A percentile compares a stretch with the other conserved stretches of the same genome.
Evolutionary conservation across 1,284 basidiomycete species (phyloP).

Genomic region (Papiliotrema laurentii): DNA sequence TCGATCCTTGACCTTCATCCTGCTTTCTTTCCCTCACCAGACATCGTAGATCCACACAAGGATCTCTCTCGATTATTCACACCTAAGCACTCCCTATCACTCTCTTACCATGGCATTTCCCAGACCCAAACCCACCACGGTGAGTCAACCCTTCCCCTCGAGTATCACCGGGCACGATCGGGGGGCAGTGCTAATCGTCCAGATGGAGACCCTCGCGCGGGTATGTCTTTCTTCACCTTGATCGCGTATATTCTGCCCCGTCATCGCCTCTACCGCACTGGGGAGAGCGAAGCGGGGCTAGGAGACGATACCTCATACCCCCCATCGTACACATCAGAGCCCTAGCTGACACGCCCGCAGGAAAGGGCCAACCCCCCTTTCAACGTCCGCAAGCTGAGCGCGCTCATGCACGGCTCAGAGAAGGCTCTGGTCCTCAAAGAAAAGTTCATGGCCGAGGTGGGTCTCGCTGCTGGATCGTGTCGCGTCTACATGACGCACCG

Average conservation of each 20-base stretch:
- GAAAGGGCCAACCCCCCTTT: conserved; percentile 53
- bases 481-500: background rate
- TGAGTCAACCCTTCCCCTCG: conserved; percentile 17
- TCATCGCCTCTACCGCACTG: background rate
- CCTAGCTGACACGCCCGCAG: conserved; percentile 16
- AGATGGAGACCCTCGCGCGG: conserved; percentile 47
- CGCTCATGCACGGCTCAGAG: conserved; percentile 47
- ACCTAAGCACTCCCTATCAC: too few relatives aligned
- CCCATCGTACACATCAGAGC: too few relatives aligned
- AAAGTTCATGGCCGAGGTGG: conserved; percentile 53
- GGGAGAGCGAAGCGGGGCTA: background rate
- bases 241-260: background rate
- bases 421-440: conserved; percentile 46
- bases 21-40: too few relatives aligned
- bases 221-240: conserved; percentile 19
- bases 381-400: conserved; percentile 49
- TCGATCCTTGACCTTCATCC: too few relatives aligned
- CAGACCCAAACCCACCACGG: conserved; percentile 45
- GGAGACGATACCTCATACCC: background rate
- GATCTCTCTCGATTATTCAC: too few relatives aligned
- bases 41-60: too few relatives aligned
- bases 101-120: conserved; percentile 50
- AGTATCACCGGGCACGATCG: background rate
- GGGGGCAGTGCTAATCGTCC: background rate
- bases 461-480: conserved; percentile 5